Evolutionary conservation across 768 basidiomycete species (phyloP).

Genomic region (Pleurotus citrinopileatus): DNA sequence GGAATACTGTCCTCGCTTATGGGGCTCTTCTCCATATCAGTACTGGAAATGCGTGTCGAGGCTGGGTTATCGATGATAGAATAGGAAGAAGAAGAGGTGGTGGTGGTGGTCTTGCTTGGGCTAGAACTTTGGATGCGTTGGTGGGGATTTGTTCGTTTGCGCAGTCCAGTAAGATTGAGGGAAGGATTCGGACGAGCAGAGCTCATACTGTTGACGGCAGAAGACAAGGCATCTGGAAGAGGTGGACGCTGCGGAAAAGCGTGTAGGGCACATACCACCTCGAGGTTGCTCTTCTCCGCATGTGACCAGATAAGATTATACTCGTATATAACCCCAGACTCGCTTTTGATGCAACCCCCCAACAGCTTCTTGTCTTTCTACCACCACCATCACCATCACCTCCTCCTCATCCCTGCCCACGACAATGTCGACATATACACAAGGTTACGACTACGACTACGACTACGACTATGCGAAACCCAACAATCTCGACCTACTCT

Average conservation of each 20-base stretch:
- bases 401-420: slow-evolving; percentile 18
- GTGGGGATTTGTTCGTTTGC: not conserved
- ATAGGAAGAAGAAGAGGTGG: not conserved
- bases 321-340: too few species aligned
- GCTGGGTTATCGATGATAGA: not conserved
- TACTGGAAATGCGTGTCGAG: not conserved
- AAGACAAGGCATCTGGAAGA: too few species aligned
- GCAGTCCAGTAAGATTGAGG: not conserved
- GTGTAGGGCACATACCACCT: not conserved
- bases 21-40: not conserved
- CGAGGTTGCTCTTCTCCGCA: not conserved
- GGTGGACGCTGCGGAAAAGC: too few species aligned
- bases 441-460: slow-evolving; percentile 29
- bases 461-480: slow-evolving; percentile 32
- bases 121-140: not conserved
- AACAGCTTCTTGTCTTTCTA: slow-evolving; percentile 12
- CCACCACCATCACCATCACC: slow-evolving; percentile 24
- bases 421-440: slow-evolving; percentile 29
- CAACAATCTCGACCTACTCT: slow-evolving; percentile 60
- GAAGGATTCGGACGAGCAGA: not conserved
- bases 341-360: too few species aligned
- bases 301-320: too few species aligned
- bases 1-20: too few species aligned
- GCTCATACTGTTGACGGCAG: not conserved
- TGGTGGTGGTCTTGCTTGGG: not conserved